Evolutionary conservation across 2,329 filamentous ascomycete genomes (phyloP).

Genomic region (Pyrenochaeta sp.): DNA sequence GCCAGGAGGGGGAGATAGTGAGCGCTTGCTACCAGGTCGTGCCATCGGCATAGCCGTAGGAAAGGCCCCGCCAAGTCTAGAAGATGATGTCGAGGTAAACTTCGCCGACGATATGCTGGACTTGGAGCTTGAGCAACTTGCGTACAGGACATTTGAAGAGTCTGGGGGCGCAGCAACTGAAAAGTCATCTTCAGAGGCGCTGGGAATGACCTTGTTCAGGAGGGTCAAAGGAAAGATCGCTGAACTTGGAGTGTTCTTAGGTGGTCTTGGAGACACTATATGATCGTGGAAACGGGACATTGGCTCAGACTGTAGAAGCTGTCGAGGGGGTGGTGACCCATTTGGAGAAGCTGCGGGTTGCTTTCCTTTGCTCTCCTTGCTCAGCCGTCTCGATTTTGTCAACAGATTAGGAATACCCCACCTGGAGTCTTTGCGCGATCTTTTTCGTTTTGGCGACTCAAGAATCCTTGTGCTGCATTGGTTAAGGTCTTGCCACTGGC

Average conservation of each 20-base stretch:
- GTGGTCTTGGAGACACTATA: neutral
- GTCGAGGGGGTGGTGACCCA: neutral
- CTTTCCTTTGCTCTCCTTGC: constrained; percentile 14
- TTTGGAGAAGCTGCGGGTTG: neutral
- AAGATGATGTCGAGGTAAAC: neutral
- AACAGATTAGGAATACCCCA: constrained; percentile 3
- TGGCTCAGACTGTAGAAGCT: neutral
- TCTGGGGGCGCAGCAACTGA: neutral
- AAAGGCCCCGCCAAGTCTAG: neutral
- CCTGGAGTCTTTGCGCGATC: constrained; percentile 9
- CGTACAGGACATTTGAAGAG: neutral
- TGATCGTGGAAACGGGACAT: neutral
- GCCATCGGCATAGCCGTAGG: neutral
- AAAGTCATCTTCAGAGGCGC: neutral
- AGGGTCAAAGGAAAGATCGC: neutral
- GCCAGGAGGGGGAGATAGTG: neutral
- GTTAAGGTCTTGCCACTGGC: neutral
- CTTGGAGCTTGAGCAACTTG: neutral
- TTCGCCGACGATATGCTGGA: neutral
- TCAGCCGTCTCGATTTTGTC: constrained; percentile 1
- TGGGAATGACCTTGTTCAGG: neutral
- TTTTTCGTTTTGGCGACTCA: neutral
- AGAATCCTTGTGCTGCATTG: neutral
- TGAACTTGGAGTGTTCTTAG: neutral
- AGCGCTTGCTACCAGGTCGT: neutral